phyloP scores from a whole-genome alignment of 1,284 basidiomycete species.

The Naganishia liquefaciens region DNA sequence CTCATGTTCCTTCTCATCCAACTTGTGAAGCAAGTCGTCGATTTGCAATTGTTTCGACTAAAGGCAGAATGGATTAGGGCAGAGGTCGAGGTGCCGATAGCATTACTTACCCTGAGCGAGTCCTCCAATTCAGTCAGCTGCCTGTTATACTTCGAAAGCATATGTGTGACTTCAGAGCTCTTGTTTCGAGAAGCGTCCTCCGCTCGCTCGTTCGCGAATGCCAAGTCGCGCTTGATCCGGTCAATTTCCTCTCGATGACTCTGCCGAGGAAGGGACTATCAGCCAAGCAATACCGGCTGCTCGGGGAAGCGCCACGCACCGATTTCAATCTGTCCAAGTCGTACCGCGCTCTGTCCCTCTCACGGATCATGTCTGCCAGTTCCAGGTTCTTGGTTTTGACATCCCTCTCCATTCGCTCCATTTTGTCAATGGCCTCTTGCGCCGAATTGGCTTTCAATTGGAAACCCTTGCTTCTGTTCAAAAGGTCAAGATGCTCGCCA shows the following conservation, averaged over 20 bases:
- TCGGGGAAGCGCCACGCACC: constrained; percentile 43
- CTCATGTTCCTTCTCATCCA: constrained; percentile 74
- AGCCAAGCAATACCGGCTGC: background rate
- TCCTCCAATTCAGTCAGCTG: constrained; percentile 95
- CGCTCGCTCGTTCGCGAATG: constrained; percentile 96
- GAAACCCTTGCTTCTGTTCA: constrained; percentile 95
- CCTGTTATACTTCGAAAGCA: constrained; percentile 92
- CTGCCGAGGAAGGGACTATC: constrained; percentile 38
- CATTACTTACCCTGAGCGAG: constrained; percentile 71
- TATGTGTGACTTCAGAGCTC: constrained; percentile 84
- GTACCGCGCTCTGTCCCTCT: constrained; percentile 92
- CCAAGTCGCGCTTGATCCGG: constrained; percentile 85
- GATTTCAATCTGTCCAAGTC: constrained; percentile 95
- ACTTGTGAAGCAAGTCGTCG: constrained; percentile 78
- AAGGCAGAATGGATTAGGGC: constrained; percentile 16
- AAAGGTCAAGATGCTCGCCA: constrained; percentile 95
- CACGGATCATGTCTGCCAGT: constrained; percentile 97
- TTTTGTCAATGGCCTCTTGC: constrained; percentile 97
- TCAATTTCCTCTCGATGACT: constrained; percentile 95
- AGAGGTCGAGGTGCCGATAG: constrained; percentile 28
- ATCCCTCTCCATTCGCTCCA: constrained; percentile 99
- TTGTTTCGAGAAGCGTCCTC: constrained; percentile 90
- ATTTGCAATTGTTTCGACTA: constrained; percentile 92
- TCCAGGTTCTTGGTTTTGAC: constrained; percentile 98
- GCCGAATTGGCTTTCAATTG: constrained; percentile 98